Percentiles rank a stretch among this genome's conserved stretches.
These are phyloP conservation scores for Middelhovenomyces tepae DNA, from an alignment of 805 yeast species.

Conservation along the genomic window DNA sequence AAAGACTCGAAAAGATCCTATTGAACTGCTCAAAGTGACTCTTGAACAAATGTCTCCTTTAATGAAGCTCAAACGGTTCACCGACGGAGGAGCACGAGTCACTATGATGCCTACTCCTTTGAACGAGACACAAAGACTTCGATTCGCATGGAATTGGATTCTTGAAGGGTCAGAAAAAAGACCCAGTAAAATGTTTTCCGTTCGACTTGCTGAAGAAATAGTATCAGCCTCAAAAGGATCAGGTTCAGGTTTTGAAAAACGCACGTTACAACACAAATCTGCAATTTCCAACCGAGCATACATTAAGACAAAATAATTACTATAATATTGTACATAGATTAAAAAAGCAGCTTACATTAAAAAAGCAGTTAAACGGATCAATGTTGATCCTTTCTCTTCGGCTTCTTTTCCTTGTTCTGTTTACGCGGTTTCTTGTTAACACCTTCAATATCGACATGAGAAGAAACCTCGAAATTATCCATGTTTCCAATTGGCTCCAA, in stretches of 20 bases:
- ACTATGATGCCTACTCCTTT: slow-evolving; percentile 76
- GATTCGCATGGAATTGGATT: slow-evolving; percentile 88
- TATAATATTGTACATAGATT: too few relatives aligned
- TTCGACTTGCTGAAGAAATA: slow-evolving; percentile 86
- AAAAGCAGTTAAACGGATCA: too few relatives aligned
- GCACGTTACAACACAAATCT: slow-evolving; percentile 69
- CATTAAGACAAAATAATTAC: slow-evolving; percentile 32
- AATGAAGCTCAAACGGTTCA: slow-evolving; percentile 64
- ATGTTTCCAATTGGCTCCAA: too few relatives aligned
- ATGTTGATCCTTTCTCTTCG: too few relatives aligned
- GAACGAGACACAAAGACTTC: slow-evolving; percentile 68
- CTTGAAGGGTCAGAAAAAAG: slow-evolving; percentile 75
- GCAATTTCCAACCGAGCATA: slow-evolving; percentile 87
- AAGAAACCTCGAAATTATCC: too few relatives aligned
- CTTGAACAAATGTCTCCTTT: slow-evolving; percentile 80
- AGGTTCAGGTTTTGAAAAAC: slow-evolving; percentile 76
- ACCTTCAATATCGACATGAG: too few relatives aligned
- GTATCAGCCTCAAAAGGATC: slow-evolving; percentile 67
- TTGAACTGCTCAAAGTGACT: slow-evolving; percentile 60
- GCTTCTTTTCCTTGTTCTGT: too few relatives aligned
- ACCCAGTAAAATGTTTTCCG: slow-evolving; percentile 71
- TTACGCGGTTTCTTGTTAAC: too few relatives aligned
- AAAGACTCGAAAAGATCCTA: slow-evolving; percentile 70
- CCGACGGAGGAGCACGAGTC: slow-evolving; percentile 81
- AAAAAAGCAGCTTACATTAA: too few relatives aligned